Percentiles rank a stretch among this genome's conserved stretches.
Evolutionary conservation across 345 rosid species (phyloP).

Genomic region (Eucalyptus decipiens): DNA sequence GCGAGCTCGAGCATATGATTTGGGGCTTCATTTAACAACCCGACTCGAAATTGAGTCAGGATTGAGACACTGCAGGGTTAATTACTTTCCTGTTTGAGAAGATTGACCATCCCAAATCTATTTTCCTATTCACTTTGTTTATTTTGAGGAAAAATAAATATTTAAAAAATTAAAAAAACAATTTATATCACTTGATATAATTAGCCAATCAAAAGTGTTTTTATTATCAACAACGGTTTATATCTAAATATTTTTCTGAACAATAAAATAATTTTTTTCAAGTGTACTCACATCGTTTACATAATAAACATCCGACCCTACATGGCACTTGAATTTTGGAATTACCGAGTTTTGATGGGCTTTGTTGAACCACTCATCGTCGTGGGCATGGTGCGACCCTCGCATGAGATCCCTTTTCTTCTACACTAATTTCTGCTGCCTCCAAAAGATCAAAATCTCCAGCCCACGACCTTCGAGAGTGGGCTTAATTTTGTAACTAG

Average conservation of each 20-base stretch:
- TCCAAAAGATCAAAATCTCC: not conserved
- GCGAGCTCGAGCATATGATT: not conserved
- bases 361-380: not conserved
- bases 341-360: not conserved
- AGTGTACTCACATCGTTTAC: not conserved
- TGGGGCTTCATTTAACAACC: not conserved
- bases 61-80: not conserved
- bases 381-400: not conserved
- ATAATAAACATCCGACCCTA: not conserved
- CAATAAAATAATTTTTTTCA: not conserved
- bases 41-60: not conserved
- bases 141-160: not conserved
- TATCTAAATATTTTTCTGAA: not conserved
- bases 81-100: not conserved
- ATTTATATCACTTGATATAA: not conserved
- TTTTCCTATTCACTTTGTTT: not conserved
- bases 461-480: not conserved
- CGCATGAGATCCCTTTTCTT: not conserved
- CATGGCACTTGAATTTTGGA: not conserved
- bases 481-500: not conserved
- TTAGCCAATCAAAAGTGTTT: not conserved
- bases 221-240: accelerated
- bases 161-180: accelerated
- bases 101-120: not conserved
- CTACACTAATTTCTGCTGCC: not conserved